These are phyloP conservation scores for Yueomyces sp. DNA, from an alignment of 805 yeast genomes.

Conservation along the genomic window DNA sequence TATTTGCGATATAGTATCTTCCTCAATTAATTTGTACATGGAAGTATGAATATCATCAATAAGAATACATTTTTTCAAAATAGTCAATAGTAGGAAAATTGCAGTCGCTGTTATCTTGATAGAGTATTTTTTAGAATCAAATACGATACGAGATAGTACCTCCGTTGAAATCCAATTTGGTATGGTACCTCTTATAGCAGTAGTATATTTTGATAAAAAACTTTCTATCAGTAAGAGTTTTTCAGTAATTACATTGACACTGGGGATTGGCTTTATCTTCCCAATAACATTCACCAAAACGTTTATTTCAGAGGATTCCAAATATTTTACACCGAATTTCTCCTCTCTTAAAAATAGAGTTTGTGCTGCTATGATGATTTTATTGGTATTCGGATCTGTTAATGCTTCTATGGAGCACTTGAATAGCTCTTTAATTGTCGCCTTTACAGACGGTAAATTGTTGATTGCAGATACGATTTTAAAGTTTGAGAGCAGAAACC, in stretches of 20 bases:
- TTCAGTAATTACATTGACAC: constrained; percentile 16
- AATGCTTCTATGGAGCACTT: constrained; percentile 9
- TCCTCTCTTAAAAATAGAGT: constrained; percentile 16
- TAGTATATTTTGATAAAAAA: constrained; percentile 12
- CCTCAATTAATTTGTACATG: constrained; percentile 6
- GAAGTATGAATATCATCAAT: constrained; percentile 1
- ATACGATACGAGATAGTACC: constrained; percentile 12
- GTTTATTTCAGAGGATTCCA: constrained; percentile 6
- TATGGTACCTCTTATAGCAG: constrained; percentile 10
- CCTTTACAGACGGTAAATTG: constrained; percentile 1
- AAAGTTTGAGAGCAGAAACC: constrained; percentile 13
- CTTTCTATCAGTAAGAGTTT: constrained; percentile 13
- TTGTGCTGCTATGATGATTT: constrained; percentile 16
- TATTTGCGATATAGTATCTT: constrained; percentile 1
- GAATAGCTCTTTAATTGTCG: constrained; percentile 5
- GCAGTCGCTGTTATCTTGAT: constrained; percentile 10
- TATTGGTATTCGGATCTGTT: constrained; percentile 13
- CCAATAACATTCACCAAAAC: constrained; percentile 6
- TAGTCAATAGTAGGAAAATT: constrained; percentile 12
- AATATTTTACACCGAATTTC: constrained; percentile 10
- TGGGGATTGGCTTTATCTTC: constrained; percentile 13
- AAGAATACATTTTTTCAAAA: constrained; percentile 13
- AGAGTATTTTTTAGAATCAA: constrained; percentile 9
- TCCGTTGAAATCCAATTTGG: constrained; percentile 17
- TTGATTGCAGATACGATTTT: constrained; percentile 9